Conservation (phyloP, 2,329 filamentous ascomycete species). For the Ophiocordyceps camponoti-leonardi region DNA sequence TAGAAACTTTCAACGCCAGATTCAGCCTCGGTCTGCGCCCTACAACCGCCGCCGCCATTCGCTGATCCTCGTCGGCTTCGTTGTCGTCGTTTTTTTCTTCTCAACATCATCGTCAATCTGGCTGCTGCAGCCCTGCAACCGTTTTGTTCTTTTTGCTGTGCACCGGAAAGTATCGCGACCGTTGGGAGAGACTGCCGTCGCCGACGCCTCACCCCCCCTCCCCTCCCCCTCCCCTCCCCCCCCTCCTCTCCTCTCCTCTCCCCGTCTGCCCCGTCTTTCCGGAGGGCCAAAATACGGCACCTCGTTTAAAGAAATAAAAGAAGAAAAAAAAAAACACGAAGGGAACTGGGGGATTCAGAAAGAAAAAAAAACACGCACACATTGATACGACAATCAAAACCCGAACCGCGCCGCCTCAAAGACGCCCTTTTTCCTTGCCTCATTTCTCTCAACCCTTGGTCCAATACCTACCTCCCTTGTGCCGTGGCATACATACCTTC, state of each 20-base stretch:
- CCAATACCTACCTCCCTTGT: background rate
- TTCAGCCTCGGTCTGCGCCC: conserved; percentile 25
- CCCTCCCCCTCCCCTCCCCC: background rate
- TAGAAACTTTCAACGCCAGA: conserved; percentile 31
- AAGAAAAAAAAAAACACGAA: background rate
- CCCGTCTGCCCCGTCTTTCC: background rate
- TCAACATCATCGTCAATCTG: background rate
- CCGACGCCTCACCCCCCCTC: too few species aligned
- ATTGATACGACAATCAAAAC: background rate
- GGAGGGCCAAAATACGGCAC: background rate
- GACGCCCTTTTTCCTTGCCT: background rate
- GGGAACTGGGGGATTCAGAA: too few species aligned
- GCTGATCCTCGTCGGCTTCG: background rate
- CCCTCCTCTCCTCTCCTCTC: background rate
- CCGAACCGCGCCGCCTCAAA: background rate
- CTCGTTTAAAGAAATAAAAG: background rate
- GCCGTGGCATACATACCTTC: background rate
- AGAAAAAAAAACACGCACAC: background rate
- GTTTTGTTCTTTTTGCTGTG: background rate
- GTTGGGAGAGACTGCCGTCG: background rate
- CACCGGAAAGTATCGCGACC: background rate
- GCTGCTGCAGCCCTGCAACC: background rate
- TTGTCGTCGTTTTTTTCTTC: too few species aligned
- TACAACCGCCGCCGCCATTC: background rate
- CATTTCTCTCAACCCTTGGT: background rate